A percentile compares a stretch with the other conserved stretches of the same genome.
phyloP scores from a whole-genome alignment of 306 rosid species.

The Benincasa hispida region DNA sequence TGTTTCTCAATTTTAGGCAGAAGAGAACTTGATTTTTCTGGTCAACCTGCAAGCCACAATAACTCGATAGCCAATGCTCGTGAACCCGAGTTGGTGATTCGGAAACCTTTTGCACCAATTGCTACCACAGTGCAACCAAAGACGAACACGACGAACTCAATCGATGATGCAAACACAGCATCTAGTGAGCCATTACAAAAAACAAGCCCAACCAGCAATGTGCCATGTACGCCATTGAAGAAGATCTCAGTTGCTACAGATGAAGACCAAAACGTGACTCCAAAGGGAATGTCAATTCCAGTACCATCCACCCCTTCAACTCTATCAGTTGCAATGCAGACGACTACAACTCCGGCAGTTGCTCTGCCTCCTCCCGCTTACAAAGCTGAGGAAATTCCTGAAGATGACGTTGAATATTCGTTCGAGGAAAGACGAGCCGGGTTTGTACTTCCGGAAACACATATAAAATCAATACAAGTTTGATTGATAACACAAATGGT shows the following conservation, averaged over 20 bases:
- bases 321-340: conserved; percentile 23
- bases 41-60: conserved; percentile 17
- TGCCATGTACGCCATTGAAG: conserved; percentile 31
- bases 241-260: conserved; percentile 9
- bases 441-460: conserved; percentile 18
- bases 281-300: conserved; percentile 26
- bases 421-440: conserved; percentile 54
- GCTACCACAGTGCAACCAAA: conserved; percentile 20
- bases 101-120: conserved; percentile 55
- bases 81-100: conserved; percentile 13
- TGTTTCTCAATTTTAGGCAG: conserved; percentile 19
- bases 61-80: conserved; percentile 12
- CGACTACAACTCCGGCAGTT: conserved; percentile 37
- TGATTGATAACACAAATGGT: not conserved
- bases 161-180: conserved; percentile 14
- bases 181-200: not conserved
- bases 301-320: conserved; percentile 48
- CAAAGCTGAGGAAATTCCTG: conserved; percentile 9
- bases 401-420: conserved; percentile 28
- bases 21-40: conserved; percentile 16
- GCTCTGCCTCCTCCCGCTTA: conserved; percentile 12
- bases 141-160: conserved; percentile 23
- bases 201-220: conserved; percentile 4
- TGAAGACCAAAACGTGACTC: conserved; percentile 33
- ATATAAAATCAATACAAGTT: conserved; percentile 6